Percentiles rank a stretch among this genome's conserved stretches.
Conservation (phyloP, 148 eudicot species). For the Diospyros lotus region DNA sequence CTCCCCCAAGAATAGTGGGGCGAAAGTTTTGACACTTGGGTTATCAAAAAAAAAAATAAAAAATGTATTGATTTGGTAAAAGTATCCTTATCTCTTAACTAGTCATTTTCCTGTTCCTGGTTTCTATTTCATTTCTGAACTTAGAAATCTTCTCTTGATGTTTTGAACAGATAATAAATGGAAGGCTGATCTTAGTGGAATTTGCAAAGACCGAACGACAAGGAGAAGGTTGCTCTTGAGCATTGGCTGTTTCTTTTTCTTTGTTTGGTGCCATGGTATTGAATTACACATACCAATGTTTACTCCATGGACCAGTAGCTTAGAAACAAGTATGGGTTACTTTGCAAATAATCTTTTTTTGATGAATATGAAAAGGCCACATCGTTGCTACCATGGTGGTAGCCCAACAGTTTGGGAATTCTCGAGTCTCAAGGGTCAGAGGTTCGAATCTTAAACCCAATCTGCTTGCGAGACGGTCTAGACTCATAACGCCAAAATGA, state of each 20-base stretch:
- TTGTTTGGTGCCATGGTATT: not conserved
- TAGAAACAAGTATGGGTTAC: not conserved
- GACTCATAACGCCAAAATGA: too few relatives aligned
- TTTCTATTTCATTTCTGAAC: not conserved
- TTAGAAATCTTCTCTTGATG: not conserved
- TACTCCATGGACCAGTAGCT: not conserved
- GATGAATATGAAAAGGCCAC: not conserved
- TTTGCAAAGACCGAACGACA: not conserved
- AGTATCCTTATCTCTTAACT: too few relatives aligned
- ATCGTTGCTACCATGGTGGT: too few relatives aligned
- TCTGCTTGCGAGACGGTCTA: too few relatives aligned
- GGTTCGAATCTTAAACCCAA: too few relatives aligned
- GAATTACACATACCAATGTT: constrained; percentile 1
- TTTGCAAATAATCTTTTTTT: not conserved
- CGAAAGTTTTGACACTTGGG: too few relatives aligned
- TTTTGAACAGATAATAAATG: not conserved
- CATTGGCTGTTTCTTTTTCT: not conserved
- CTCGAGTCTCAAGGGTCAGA: too few relatives aligned
- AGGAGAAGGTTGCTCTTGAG: not conserved
- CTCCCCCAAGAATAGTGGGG: too few relatives aligned
- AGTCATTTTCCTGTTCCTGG: not conserved
- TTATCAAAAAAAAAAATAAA: not conserved
- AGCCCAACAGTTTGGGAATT: too few relatives aligned
- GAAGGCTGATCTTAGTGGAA: constrained; percentile 11
- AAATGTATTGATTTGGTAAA: too few relatives aligned